A percentile compares a stretch with the other conserved stretches of the same genome.
Evolutionary conservation across 2,329 filamentous ascomycete species (phyloP).

Genomic region (Penicillium sp.): DNA sequence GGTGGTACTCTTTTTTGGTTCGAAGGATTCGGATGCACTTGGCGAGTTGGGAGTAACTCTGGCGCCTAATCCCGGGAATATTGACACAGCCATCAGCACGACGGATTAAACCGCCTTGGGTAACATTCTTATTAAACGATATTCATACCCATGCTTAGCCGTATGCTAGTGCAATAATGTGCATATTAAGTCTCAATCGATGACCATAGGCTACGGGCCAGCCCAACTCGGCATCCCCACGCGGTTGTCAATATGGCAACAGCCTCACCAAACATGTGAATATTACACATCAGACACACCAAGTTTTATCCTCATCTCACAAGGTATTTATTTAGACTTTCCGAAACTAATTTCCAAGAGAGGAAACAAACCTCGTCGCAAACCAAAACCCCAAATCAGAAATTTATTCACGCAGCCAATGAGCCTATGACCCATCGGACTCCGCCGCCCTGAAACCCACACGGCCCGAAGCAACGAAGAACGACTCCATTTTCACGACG

Average conservation of each 20-base stretch:
- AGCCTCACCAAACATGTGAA: background rate
- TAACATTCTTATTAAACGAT: background rate
- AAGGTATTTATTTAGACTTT: background rate
- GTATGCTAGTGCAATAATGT: background rate
- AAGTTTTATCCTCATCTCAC: background rate
- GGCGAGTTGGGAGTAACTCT: background rate
- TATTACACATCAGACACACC: background rate
- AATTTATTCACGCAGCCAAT: too few relatives aligned
- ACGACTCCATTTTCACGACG: background rate
- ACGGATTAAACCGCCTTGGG: background rate
- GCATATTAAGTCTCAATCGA: background rate
- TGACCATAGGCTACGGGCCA: background rate
- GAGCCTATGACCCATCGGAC: background rate
- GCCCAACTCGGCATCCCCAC: background rate
- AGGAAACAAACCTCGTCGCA: background rate
- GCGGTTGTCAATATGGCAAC: background rate
- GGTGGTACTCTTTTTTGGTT: background rate
- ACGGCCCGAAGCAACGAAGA: slow-evolving; percentile 4
- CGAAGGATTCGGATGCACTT: background rate
- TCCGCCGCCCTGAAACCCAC: slow-evolving; percentile 2
- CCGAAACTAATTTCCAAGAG: background rate
- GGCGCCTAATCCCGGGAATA: background rate
- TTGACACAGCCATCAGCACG: background rate
- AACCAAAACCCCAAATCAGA: too few relatives aligned
- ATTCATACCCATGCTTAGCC: background rate